Percentiles rank a stretch among this genome's conserved stretches.
Evolutionary conservation across 192 early-diverging fungal species (phyloP).

Genomic region (Spizellomyces sp.): DNA sequence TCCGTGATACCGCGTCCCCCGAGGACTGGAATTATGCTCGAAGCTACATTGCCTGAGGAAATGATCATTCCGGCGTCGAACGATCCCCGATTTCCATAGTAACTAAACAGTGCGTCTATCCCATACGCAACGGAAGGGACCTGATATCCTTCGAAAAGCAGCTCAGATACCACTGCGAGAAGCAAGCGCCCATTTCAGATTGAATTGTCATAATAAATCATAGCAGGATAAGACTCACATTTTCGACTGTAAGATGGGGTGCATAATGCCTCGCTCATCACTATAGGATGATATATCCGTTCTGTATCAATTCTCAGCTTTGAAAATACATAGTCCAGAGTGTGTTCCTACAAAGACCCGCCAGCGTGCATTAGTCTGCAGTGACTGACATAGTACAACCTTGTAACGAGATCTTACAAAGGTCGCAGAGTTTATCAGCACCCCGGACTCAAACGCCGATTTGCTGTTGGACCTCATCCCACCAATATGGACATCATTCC

Average conservation of each 20-base stretch:
- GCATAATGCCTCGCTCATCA: slow-evolving; percentile 87
- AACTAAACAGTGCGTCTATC: slow-evolving; percentile 85
- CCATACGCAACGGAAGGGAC: slow-evolving; percentile 80
- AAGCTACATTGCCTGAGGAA: slow-evolving; percentile 68
- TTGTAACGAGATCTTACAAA: slow-evolving; percentile 53
- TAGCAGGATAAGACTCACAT: slow-evolving; percentile 44
- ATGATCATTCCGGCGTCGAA: slow-evolving; percentile 69
- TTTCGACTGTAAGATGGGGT: slow-evolving; percentile 74
- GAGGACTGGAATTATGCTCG: slow-evolving; percentile 77
- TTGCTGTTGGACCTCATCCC: slow-evolving; percentile 52
- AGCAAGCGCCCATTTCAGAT: background rate
- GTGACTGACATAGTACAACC: background rate
- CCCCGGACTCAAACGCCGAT: slow-evolving; percentile 66
- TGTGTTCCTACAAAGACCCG: slow-evolving; percentile 64
- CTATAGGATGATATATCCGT: slow-evolving; percentile 75
- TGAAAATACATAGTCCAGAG: slow-evolving; percentile 84
- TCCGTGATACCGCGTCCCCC: slow-evolving; percentile 62
- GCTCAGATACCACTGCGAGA: slow-evolving; percentile 76
- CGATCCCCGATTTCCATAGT: slow-evolving; percentile 68
- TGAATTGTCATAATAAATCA: slow-evolving; percentile 1
- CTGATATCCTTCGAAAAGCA: slow-evolving; percentile 85
- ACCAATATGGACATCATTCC: slow-evolving; percentile 67
- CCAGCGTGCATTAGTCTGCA: slow-evolving; percentile 21
- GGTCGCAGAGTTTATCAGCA: slow-evolving; percentile 73
- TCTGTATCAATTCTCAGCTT: slow-evolving; percentile 74